Evolutionary conservation across 352 stramenopile species (phyloP), one percentile per base, ranked within the genome.

Genomic region (Globisporangium carolinianum): DNA sequence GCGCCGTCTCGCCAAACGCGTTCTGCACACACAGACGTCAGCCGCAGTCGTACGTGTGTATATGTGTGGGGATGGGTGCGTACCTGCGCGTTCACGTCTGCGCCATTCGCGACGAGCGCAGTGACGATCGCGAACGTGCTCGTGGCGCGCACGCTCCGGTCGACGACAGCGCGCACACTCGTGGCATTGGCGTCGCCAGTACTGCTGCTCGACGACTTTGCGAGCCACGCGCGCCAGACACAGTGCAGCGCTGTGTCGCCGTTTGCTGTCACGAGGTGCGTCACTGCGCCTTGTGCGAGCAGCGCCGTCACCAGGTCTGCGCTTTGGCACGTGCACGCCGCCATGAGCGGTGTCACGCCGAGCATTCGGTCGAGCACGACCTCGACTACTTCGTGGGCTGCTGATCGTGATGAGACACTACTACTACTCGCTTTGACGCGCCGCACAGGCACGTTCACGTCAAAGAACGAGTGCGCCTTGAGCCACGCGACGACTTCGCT

Each of bases 231-330:
- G 14, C 62, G 61, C 66, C 77, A 91, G 12, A 89, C 39, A 32
- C 79, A 90, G 60, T 91, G 81, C 24, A 87, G 60, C 0, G 81
- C 80, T 2, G 71, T 76, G 62, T 93, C 79, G 12, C 81, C 79
- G 49, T 89, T 89, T 0, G 73, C 80, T 18, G 76, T 91, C 47
- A 60, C 51, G 4, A 89, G 57, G 50, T 82, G 68, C 47, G 79
- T 68, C 6, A 65, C 72, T 3, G 80, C 76, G 2, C 67, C 77
- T 51, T 83, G 68, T 1, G 79, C 68, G 7, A 93, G 53, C 1
- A 93, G 57, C 18, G 62, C 69, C 0, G 9, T 37, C 15, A 80
- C 75, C 47, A 93, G 60, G 2, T 86, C 73, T 10, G 82, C 68
- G 48, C 70, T 62, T 53, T 84, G 66, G 6, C 71, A 65, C 0